These are phyloP conservation scores for Dactylis glomerata DNA, from an alignment of 176 grass and related monocot species.

Conservation along the genomic window DNA sequence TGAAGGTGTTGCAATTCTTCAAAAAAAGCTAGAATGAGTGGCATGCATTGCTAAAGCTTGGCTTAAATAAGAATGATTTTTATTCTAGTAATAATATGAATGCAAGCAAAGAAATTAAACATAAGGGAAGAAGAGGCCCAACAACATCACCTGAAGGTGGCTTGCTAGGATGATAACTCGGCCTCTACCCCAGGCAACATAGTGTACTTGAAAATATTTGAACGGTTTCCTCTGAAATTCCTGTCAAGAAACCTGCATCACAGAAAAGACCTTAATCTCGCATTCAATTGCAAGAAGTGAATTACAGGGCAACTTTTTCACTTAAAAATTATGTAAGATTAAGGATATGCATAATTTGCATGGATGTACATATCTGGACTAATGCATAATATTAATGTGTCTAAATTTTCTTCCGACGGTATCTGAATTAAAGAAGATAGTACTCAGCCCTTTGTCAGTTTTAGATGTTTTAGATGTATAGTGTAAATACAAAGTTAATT, in stretches of 20 bases:
- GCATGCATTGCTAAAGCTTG: too few relatives aligned
- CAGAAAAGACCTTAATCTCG: neutral
- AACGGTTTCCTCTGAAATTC: neutral
- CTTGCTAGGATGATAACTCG: neutral
- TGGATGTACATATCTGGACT: neutral
- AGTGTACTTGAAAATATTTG: neutral
- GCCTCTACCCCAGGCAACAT: neutral
- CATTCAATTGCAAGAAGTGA: neutral
- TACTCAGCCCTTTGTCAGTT: neutral
- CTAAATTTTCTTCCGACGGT: neutral
- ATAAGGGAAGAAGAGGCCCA: too few relatives aligned
- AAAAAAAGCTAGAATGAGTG: too few relatives aligned
- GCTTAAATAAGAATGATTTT: too few relatives aligned
- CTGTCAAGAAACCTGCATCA: neutral
- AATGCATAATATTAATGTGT: neutral
- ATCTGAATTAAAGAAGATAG: neutral
- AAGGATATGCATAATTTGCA: neutral
- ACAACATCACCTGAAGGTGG: too few relatives aligned
- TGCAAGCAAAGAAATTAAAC: too few relatives aligned
- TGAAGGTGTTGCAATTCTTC: too few relatives aligned
- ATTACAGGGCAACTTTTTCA: neutral
- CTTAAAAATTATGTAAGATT: neutral
- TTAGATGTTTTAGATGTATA: neutral
- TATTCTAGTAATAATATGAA: too few relatives aligned
- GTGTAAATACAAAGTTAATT: neutral